phyloP scores from a whole-genome alignment of 495 filamentous ascomycete genomes.

The Penicillium soppii region DNA sequence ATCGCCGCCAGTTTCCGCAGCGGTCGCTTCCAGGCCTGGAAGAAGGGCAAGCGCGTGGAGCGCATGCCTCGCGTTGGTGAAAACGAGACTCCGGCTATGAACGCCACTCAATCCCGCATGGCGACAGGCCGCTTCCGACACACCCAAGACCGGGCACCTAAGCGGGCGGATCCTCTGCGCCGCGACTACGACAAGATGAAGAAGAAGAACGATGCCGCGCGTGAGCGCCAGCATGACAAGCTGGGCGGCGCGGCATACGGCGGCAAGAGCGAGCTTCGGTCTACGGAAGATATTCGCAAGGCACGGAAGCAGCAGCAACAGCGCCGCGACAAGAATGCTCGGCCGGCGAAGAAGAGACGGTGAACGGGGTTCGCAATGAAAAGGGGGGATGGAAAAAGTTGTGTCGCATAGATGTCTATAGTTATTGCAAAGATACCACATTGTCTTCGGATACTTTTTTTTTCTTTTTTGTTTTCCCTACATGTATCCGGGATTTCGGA shows the following conservation, averaged over 20 bases:
- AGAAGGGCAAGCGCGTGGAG: constrained; percentile 75
- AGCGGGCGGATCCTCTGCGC: constrained; percentile 84
- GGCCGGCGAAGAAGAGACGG: constrained; percentile 66
- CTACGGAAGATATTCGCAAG: constrained; percentile 81
- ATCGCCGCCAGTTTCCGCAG: constrained; percentile 90
- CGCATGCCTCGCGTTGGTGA: constrained; percentile 80
- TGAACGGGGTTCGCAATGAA: constrained; percentile 5
- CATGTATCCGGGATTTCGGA: constrained; percentile 6
- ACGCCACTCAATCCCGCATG: constrained; percentile 16
- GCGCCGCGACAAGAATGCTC: constrained; percentile 82
- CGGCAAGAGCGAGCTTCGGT: constrained; percentile 79
- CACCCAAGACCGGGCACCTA: constrained; percentile 80
- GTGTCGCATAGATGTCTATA: constrained; percentile 9
- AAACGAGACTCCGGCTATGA: constrained; percentile 53
- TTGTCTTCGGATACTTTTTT: constrained; percentile 2
- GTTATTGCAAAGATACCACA: constrained; percentile 12
- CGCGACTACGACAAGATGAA: constrained; percentile 88
- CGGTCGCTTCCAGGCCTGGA: constrained; percentile 91
- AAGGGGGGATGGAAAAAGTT: no score
- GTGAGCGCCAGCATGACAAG: constrained; percentile 55
- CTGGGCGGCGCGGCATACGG: constrained; percentile 53
- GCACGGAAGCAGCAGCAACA: constrained; percentile 71
- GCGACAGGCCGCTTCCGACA: constrained; percentile 61
- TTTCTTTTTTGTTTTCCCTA: neutral
- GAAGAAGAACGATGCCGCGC: constrained; percentile 84